Evolutionary conservation across 495 filamentous ascomycete genomes (phyloP).

Genomic region (Thozetella sp.): DNA sequence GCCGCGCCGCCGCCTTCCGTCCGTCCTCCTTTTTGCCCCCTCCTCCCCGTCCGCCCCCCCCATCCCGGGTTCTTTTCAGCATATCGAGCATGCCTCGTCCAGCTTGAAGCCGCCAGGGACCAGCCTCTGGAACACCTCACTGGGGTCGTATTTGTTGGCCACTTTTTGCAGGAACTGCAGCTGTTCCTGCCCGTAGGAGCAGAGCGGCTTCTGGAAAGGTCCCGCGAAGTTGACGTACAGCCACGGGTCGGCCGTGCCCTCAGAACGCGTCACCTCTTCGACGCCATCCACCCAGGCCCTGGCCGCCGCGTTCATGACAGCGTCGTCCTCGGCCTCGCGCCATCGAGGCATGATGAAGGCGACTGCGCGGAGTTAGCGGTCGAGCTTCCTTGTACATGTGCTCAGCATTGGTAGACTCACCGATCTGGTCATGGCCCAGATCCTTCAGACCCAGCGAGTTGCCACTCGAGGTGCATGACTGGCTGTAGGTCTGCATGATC

Average conservation of each 20-base stretch:
- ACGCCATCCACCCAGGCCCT: background rate
- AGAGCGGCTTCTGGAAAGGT: conserved; percentile 23
- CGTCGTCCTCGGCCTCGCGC: background rate
- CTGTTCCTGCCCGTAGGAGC: conserved; percentile 24
- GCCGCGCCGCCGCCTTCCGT: background rate
- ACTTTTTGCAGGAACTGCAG: conserved; percentile 24
- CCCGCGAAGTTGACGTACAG: conserved; percentile 32
- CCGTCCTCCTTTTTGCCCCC: too few relatives aligned
- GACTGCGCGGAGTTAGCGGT: background rate
- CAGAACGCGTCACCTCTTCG: background rate
- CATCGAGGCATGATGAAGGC: conserved; percentile 1
- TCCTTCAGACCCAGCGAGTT: background rate
- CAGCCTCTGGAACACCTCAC: conserved; percentile 23
- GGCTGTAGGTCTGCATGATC: background rate
- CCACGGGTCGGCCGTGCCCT: conserved; percentile 12
- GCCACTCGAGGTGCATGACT: background rate
- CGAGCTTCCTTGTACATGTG: background rate
- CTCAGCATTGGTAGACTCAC: too few relatives aligned
- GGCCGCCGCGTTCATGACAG: background rate
- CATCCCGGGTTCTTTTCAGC: background rate
- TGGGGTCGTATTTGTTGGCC: conserved; percentile 28
- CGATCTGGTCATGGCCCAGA: background rate
- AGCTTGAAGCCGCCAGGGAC: conserved; percentile 35
- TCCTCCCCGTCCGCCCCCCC: background rate
- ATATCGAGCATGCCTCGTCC: background rate